phyloP scores from a whole-genome alignment of 768 basidiomycete genomes.

The Cystoderma amianthinum region DNA sequence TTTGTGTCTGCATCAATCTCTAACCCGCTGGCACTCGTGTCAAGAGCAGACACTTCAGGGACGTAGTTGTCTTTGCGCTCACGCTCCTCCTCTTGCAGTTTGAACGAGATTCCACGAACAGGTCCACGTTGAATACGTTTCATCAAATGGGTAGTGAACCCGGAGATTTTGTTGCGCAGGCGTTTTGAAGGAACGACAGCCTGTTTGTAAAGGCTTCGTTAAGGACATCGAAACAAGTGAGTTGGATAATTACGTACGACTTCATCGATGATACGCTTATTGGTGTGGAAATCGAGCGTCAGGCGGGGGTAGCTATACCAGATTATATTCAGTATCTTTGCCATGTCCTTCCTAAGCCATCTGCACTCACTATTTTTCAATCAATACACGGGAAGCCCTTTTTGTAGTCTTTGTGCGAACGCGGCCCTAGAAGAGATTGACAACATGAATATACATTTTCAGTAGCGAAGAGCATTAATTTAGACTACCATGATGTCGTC shows the following conservation, averaged over 20 bases:
- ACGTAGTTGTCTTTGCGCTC: constrained; percentile 99
- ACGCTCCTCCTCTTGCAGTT: constrained; percentile 98
- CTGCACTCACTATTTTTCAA: constrained; percentile 91
- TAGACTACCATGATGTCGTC: constrained; percentile 46
- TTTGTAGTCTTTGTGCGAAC: constrained; percentile 99
- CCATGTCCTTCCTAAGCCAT: background rate
- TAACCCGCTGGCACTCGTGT: constrained; percentile 63
- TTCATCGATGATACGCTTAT: constrained; percentile 99
- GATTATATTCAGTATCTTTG: background rate
- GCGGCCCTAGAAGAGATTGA: constrained; percentile 64
- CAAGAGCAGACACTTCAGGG: constrained; percentile 95
- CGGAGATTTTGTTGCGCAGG: constrained; percentile 98
- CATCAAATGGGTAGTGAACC: constrained; percentile 99
- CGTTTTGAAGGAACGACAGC: constrained; percentile 97
- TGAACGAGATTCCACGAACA: constrained; percentile 99
- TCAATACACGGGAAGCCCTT: constrained; percentile 96
- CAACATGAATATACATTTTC: constrained; percentile 6
- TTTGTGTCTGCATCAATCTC: constrained; percentile 93
- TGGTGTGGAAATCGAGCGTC: constrained; percentile 99
- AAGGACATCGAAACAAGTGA: background rate
- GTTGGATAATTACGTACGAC: constrained; percentile 45
- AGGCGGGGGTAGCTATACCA: constrained; percentile 91
- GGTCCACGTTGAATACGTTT: constrained; percentile 98
- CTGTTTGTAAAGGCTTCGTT: constrained; percentile 25
- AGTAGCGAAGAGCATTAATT: too few relatives aligned